These are phyloP conservation scores for Kwoniella botswanensis DNA, from an alignment of 768 basidiomycete genomes.

Conservation along the genomic window DNA sequence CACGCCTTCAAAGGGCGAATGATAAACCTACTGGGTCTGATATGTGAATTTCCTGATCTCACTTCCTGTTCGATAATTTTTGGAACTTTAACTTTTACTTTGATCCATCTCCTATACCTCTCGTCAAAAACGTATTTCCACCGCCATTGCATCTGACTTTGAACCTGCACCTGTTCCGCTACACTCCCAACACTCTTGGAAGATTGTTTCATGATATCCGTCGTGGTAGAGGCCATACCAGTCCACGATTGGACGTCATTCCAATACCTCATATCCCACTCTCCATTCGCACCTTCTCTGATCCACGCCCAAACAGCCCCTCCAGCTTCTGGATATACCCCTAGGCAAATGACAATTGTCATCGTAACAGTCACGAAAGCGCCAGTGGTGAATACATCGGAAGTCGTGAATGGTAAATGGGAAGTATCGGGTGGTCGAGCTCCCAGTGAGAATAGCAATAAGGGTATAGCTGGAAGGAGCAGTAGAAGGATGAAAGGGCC, in stretches of 20 bases:
- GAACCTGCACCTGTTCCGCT: not conserved
- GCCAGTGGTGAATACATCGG: constrained; percentile 40
- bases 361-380: constrained; percentile 43
- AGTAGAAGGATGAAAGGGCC: constrained; percentile 45
- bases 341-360: constrained; percentile 37
- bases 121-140: constrained; percentile 7
- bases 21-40: not conserved
- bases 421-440: constrained; percentile 46
- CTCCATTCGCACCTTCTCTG: constrained; percentile 15
- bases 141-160: not conserved
- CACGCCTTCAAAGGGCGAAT: not conserved
- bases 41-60: not conserved
- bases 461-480: constrained; percentile 42
- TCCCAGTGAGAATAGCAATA: constrained; percentile 43
- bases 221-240: not conserved
- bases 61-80: not conserved
- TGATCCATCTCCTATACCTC: constrained; percentile 5
- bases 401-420: constrained; percentile 37
- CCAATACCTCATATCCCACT: constrained; percentile 2
- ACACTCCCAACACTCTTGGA: not conserved
- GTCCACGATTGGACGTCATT: not conserved
- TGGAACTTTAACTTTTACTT: constrained; percentile 9
- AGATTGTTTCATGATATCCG: not conserved
- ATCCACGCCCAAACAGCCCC: constrained; percentile 33
- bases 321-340: constrained; percentile 39